Base-by-base conservation (phyloP, 2,329 filamentous ascomycete genomes). In the Hirsutella minnesotensis region DNA sequence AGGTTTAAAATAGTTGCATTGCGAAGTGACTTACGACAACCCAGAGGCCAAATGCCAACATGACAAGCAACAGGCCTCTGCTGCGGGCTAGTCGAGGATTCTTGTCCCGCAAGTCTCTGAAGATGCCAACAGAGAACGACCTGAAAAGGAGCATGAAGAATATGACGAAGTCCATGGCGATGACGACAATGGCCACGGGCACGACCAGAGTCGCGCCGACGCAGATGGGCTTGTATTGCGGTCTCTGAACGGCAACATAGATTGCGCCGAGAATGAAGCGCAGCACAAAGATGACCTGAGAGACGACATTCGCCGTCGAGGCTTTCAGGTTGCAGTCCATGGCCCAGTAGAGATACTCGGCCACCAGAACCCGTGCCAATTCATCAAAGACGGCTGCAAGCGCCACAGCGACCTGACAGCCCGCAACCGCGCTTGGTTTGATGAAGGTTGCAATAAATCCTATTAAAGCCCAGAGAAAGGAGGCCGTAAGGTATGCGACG, bases 341-440 rank as follows among this genome's bases (percentile, higher is more conserved):
- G 5, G 63, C 64, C 71, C 73, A 77, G 36, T 75, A 49, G 5
- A 78, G 53, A 44, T 69, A 73, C 53, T 78, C 74, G 49, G 76
- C 67, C 43, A 76, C 56, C 30, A 69, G 64, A 40, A 72, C 58
- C 40, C 76, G 67, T 16, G 69, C 70, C 20, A 78, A 53, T 53
- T 80, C 75, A 49, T 80, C 76, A 56, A 79, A 76, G 20, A 68
- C 50, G 9, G 72, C 65, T 38, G 70, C 67, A 50, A 79, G 70
- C 29, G 68, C 62, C 37, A 76, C 61, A 43, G 67, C 64, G 42
- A 72, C 56, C 53, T 77, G 73, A 53, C 76, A 80, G 12, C 63
- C 60, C 15, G 63, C 56, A 16, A 59, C 46, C 27, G 67, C 65
- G 27, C 56, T 56, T 29, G 64, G 54, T 47, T 68, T 59, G 56